These are phyloP conservation scores for Chimonanthus praecox DNA, from an alignment of 164 flowering plant species.

Conservation along the genomic window DNA sequence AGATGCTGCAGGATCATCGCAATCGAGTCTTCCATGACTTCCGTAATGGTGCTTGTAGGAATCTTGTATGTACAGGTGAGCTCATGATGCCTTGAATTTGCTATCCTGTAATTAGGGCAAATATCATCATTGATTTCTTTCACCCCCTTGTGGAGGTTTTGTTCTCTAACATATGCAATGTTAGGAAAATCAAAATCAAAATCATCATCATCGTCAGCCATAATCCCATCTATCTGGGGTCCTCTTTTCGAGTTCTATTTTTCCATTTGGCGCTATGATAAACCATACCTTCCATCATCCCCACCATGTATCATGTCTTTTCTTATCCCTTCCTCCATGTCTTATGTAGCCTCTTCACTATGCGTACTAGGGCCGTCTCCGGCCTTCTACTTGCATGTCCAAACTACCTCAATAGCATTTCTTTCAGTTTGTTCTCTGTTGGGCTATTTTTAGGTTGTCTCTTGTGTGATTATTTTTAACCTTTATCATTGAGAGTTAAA, in stretches of 20 bases:
- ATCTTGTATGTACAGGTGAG: slow-evolving; percentile 96
- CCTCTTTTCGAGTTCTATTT: background rate
- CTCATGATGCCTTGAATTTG: background rate
- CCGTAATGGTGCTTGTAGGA: slow-evolving; percentile 98
- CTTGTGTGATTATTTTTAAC: no score
- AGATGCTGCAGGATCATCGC: slow-evolving; percentile 98
- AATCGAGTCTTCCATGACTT: slow-evolving; percentile 98
- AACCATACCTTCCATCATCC: background rate
- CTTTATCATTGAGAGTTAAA: no score
- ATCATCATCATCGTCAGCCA: background rate
- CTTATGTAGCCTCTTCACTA: no score
- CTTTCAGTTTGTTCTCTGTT: no score
- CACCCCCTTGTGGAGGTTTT: background rate
- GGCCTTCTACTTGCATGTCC: no score
- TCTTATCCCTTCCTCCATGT: no score
- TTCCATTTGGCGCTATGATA: background rate
- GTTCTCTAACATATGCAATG: background rate
- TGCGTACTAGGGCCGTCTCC: no score
- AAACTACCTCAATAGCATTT: no score
- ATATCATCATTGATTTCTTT: no score
- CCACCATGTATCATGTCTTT: no score
- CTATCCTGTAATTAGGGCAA: background rate
- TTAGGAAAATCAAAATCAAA: background rate
- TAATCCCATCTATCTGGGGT: background rate
- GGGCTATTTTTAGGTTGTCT: no score